Evolutionary conservation across 2,329 filamentous ascomycete species (phyloP), one percentile per base, ranked within the genome.

Genomic region (Exserohilum turcica): DNA sequence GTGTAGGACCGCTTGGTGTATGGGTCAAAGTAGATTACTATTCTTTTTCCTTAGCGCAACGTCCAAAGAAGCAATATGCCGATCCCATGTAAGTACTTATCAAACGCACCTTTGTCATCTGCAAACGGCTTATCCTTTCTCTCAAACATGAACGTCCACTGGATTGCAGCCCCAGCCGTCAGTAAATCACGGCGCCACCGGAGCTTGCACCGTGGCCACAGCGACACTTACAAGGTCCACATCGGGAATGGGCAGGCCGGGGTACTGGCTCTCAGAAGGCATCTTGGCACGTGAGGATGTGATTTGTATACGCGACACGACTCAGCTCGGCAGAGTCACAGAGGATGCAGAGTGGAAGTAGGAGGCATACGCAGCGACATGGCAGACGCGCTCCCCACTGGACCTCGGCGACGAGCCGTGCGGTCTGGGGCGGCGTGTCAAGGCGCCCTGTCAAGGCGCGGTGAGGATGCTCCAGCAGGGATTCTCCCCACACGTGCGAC

Each of bases 1-100:
- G 86, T 95, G 75, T 96, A 91, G 29, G 78, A 77, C 18, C 84
- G 79, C 46, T 82, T 80, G 2, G 89, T 90, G 57, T 89, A 86
- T 54, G 85, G 84, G 75, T 95, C 91, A 64, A 86, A 82, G 72
- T 91, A 90, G 65, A 96, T 87, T 38, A 88, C 91, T 94, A 69
- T 31, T 18, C 9, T 16, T 15, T 8, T 43, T 31, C 37, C 49
- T 66, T 40, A 64, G 56, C 21, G 35, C 31, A 32, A 10, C 37
- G 12, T 29, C 13, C 9, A n/a, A 6, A 13, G 19, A 29, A 13
- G 28, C 18, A 38, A 5, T 5, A 13, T 19, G 27, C 24, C 27
- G 9, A 18, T 40, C 12, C 8, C 31, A 24, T 19, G 37, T 37
- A 32, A n/a, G n/a, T n/a, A n/a, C n/a, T n/a, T n/a, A n/a, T n/a